Evolutionary conservation across 2,329 filamentous ascomycete species (phyloP), one percentile per base, ranked within the genome.

Genomic region (Ophiostoma sp.): DNA sequence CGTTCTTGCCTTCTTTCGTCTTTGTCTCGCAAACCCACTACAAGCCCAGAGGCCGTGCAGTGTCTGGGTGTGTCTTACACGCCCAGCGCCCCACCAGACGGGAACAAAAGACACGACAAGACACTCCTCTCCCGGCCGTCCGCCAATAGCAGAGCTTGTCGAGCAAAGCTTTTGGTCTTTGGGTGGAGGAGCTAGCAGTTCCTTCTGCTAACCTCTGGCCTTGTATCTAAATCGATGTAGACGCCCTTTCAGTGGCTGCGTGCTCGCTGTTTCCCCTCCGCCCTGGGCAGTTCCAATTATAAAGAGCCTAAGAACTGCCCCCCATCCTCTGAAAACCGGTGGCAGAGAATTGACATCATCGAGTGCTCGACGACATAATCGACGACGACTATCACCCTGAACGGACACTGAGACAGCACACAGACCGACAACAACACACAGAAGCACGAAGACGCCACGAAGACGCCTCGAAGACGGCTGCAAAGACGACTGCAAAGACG

Each of bases 61-160:
- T 63, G 18, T 6, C 7, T 16, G 41, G 47, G 52, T 42, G 68
- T 67, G 68, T 69, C 65, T 69, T 69, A 69, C 49, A 69, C 65
- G 27, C 27, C 27, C 65, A 12, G 18, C 9, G 65, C 68, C 66
- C 68, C 68, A 66, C 68, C 42, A 42, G 40, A 42, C 60, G 60
- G 60, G 60, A 67, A 60, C 45, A 60, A 65, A 40, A 66, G 41
- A 62, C 65, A 67, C 27, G 52, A 14, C 52, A 58, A 58, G 58
- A 62, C 58, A 41, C 58, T 27, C 27, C 27, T 27, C 27, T 27
- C 27, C 27, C 27, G 27, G 27, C 40, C 16, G 42, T 18, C 63
- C 63, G 63, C 63, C 63, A 64, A 64, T 64, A 5, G 42, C 42
- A 47, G 18, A 64, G 41, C 63, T 64, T 5, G 42, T 44, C 42